Evolutionary conservation across 1,284 basidiomycete genomes (phyloP), one percentile per base, ranked within the genome.

Genomic region (Naganishia sp.): DNA sequence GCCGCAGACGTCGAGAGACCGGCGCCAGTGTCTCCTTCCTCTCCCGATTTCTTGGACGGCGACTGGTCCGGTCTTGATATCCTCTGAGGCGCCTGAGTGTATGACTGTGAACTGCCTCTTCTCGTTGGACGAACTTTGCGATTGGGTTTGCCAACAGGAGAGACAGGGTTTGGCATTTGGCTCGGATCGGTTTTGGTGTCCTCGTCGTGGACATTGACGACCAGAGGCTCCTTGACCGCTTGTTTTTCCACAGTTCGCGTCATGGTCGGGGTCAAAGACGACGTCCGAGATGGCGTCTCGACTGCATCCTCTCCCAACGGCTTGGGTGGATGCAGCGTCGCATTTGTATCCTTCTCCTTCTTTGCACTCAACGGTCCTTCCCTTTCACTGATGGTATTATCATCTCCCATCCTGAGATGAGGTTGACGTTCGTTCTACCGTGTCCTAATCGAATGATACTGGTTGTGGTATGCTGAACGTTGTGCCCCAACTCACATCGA

Each of bases 91-190:
- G 32, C 41, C 47, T 61, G 57, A 15, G 32, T 15, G 32, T 50
- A 42, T 17, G 57, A 61, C 31, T 51, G 57, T 2, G 57, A 25
- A 28, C 57, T 61, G 5, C 57, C 57, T 41, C 57, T 61, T 51
- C 57, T 23, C 21, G 57, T 61, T 25, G 57, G 57, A 25, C 57
- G 35, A 6, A 61, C 49, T 51, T 61, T 61, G 1, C 57, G 57
- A 25, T 47, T 61, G 35, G 50, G 61, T 63, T 63, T 63, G 23
- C 28, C 11, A 43, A 42, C 15, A 2, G 39, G 10, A 21, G 42
- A 51, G 15, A 23, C 43, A 32, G 41, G 21, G 7, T 47, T 41
- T 17, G 13, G 47, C 21, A n/a, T 42, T 9, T 11, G 35, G 10
- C n/a, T 25, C n/a, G 18, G 6, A 3, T 52, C 49, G 18, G 49